Evolutionary conservation across 2,329 filamentous ascomycete genomes (phyloP).

Genomic region (Fusarium bactridioides): DNA sequence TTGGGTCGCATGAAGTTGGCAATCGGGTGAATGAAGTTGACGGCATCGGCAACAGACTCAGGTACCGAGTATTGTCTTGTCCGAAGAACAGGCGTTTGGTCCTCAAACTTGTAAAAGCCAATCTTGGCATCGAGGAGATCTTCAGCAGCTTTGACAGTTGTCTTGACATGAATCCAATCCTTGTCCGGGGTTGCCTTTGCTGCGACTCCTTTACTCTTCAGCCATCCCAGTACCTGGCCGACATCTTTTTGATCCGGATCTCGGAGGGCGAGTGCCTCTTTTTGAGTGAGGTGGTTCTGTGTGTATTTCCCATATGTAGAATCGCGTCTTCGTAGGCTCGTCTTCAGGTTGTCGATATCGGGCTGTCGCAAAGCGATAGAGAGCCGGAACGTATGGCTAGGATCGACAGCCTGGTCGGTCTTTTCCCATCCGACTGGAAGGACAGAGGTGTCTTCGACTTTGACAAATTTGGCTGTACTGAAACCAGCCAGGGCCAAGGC

Average conservation of each 20-base stretch:
- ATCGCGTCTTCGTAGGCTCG: slow-evolving; percentile 36
- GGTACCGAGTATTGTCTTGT: slow-evolving; percentile 56
- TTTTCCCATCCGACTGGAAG: slow-evolving; percentile 46
- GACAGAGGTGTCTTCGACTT: slow-evolving; percentile 40
- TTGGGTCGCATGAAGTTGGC: slow-evolving; percentile 58
- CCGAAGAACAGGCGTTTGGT: slow-evolving; percentile 50
- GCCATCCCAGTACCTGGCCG: slow-evolving; percentile 52
- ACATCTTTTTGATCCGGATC: slow-evolving; percentile 46
- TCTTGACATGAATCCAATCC: slow-evolving; percentile 54
- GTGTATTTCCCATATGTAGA: slow-evolving; percentile 7
- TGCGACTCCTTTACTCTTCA: slow-evolving; percentile 49
- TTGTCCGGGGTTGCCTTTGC: slow-evolving; percentile 44
- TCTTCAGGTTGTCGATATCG: slow-evolving; percentile 38
- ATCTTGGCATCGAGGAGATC: slow-evolving; percentile 53
- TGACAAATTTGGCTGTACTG: slow-evolving; percentile 27
- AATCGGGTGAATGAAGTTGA: slow-evolving; percentile 59
- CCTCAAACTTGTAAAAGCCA: slow-evolving; percentile 52
- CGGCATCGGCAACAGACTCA: slow-evolving; percentile 45
- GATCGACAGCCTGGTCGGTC: slow-evolving; percentile 32
- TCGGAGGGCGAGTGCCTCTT: slow-evolving; percentile 49
- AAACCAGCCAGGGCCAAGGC: slow-evolving; percentile 38
- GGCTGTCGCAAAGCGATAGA: slow-evolving; percentile 47
- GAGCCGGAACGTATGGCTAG: slow-evolving; percentile 40
- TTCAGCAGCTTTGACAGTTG: slow-evolving; percentile 51
- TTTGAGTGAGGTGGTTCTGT: slow-evolving; percentile 45